These are phyloP conservation scores for Boletus reticulatus DNA, from an alignment of 768 basidiomycete genomes.

Conservation along the genomic window DNA sequence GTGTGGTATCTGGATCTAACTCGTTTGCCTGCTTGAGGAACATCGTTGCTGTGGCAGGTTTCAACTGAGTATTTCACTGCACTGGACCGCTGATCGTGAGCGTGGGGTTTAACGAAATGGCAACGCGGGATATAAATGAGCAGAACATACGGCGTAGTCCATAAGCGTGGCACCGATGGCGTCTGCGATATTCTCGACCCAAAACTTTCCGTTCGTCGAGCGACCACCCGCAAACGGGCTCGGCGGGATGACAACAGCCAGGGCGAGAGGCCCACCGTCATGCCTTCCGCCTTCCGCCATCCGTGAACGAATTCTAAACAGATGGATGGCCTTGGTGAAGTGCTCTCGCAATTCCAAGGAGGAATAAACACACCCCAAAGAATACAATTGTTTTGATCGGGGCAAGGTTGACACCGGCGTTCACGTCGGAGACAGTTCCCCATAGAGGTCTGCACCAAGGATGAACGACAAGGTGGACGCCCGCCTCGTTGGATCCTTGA, in stretches of 20 bases:
- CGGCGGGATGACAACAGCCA: slow-evolving; percentile 41
- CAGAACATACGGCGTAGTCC: slow-evolving; percentile 47
- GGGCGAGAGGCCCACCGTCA: slow-evolving; percentile 44
- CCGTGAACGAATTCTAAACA: slow-evolving; percentile 47
- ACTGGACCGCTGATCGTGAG: slow-evolving; percentile 29
- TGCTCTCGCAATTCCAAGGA: neutral
- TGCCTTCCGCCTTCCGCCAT: slow-evolving; percentile 45
- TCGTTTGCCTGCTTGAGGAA: no score
- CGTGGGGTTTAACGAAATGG: no score
- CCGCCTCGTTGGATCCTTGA: slow-evolving; percentile 16
- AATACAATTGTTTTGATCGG: slow-evolving; percentile 47
- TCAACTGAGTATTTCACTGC: slow-evolving; percentile 32
- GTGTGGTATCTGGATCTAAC: no score
- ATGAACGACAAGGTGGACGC: slow-evolving; percentile 45
- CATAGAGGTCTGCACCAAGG: slow-evolving; percentile 43
- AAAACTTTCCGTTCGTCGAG: slow-evolving; percentile 48
- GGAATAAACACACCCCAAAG: slow-evolving; percentile 39
- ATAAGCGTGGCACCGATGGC: slow-evolving; percentile 39
- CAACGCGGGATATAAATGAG: neutral
- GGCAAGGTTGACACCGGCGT: slow-evolving; percentile 42
- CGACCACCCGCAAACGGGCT: slow-evolving; percentile 49
- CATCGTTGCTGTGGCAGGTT: no score
- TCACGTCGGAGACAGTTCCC: slow-evolving; percentile 44
- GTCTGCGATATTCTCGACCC: slow-evolving; percentile 48
- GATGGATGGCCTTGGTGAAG: neutral